Evolutionary conservation across 257 asterid species (phyloP), one percentile per base, ranked within the genome.

Genomic region (Agastache rugosa): DNA sequence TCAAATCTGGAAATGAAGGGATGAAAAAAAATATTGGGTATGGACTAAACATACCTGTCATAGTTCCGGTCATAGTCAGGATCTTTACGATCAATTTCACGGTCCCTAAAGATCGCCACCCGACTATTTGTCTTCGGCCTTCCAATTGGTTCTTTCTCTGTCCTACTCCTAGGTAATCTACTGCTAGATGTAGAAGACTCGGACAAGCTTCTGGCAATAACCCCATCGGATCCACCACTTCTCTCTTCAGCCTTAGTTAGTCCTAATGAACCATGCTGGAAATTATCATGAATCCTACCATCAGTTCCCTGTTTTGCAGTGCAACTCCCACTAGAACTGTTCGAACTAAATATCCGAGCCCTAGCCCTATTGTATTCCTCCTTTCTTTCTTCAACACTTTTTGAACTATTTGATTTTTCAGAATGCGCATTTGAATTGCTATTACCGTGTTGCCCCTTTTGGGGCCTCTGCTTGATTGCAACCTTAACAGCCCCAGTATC

Each of bases 321-420:
- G 37, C 84, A 73, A 81, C 82, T 84, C 77, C 86, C 96, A 77
- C 77, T 75, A 35, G 89, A 78, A 84, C 80, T 92, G 74, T 77
- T 92, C 44, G 96, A 85, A 81, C 85, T 96, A 78, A 96, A 96
- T 79, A 96, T 96, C 29, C 99, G 90, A 70, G 98, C 99, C 71
- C 99, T 90, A 23, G 99, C 99, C 88, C 86, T 91, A 73, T 87
- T 91, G 75, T 96, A 96, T 82, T 96, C 98, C 86, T 96, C 99
- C 74, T 96, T 93, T 17, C 98, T 88, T 85, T 96, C 99, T 86
- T 96, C 99, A 72, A 96, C 95, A 70, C 93, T 96, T 81, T 91
- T 96, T 47, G 87, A 79, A 80, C 93, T 91, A 77, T 88, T 91
- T 67, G 90, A 66, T 82, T 86, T 89, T 42, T 75, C 80, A 73